Percentiles rank a stretch among this genome's conserved stretches.
These are phyloP conservation scores for Microdochium trichocladiopsis DNA, from an alignment of 2,329 filamentous ascomycete genomes.

Conservation along the genomic window DNA sequence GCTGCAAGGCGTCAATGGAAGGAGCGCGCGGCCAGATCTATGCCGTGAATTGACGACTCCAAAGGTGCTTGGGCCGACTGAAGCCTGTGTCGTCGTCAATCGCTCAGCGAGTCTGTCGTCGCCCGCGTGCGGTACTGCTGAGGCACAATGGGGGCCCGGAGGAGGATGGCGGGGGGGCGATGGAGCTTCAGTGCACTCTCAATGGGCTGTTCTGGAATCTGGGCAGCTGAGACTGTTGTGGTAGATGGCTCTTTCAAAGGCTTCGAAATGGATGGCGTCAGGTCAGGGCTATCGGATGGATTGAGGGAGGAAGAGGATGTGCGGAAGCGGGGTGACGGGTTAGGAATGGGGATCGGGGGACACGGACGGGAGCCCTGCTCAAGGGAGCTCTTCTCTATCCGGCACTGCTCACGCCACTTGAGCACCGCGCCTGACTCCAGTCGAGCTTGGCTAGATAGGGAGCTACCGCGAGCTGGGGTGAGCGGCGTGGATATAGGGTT, in stretches of 20 bases:
- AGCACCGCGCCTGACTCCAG: background rate
- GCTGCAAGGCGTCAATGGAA: too few relatives aligned
- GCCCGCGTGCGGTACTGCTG: too few relatives aligned
- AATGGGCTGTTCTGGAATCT: background rate
- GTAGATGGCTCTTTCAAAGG: background rate
- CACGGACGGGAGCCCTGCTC: background rate
- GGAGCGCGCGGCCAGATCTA: too few relatives aligned
- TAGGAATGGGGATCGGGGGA: background rate
- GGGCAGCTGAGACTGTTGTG: background rate
- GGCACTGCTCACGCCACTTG: background rate
- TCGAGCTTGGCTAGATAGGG: background rate
- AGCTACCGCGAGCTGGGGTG: background rate
- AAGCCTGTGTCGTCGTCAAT: too few relatives aligned
- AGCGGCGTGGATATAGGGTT: too few relatives aligned
- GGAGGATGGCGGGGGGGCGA: background rate
- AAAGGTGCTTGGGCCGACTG: too few relatives aligned
- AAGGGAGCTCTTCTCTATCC: background rate
- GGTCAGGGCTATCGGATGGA: background rate
- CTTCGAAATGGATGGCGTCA: background rate
- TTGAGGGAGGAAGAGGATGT: background rate
- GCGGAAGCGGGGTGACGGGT: background rate
- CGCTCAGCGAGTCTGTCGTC: too few relatives aligned
- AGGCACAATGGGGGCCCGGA: background rate
- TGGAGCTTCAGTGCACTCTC: background rate
- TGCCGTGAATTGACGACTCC: too few relatives aligned